Conservation (phyloP, 169 alveolate species). For the Plasmodium chabaudi region DNA sequence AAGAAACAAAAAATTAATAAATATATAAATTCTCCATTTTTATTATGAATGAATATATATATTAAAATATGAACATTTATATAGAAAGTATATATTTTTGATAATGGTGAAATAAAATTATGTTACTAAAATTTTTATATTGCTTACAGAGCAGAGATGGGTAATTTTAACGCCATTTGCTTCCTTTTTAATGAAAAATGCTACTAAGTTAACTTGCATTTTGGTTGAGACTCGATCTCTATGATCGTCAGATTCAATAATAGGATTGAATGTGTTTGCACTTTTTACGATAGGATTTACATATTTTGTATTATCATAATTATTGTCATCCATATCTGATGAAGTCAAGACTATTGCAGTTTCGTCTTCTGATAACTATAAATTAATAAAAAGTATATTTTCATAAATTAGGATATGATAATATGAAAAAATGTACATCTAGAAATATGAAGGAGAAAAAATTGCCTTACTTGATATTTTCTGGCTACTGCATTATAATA, state of each 20-base stretch:
- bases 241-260: constrained; percentile 16
- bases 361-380: too few relatives aligned
- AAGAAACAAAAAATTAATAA: too few relatives aligned
- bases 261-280: constrained; percentile 23
- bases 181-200: constrained; percentile 2
- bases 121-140: not conserved
- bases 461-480: constrained; percentile 22
- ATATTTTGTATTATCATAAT: too few relatives aligned
- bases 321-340: too few relatives aligned
- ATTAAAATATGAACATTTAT: too few relatives aligned
- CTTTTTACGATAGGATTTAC: constrained; percentile 26
- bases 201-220: constrained; percentile 13
- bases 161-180: constrained; percentile 16
- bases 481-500: constrained; percentile 46
- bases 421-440: not conserved
- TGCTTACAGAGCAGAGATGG: constrained; percentile 38
- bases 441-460: not conserved
- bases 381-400: too few relatives aligned
- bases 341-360: constrained; percentile 22
- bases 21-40: too few relatives aligned
- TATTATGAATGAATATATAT: too few relatives aligned
- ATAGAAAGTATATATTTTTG: too few relatives aligned
- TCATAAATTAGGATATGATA: too few relatives aligned
- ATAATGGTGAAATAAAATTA: not conserved
- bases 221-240: constrained; percentile 36